phyloP scores from a whole-genome alignment of 352 stramenopile species.

The Globisporangium spiculum region DNA sequence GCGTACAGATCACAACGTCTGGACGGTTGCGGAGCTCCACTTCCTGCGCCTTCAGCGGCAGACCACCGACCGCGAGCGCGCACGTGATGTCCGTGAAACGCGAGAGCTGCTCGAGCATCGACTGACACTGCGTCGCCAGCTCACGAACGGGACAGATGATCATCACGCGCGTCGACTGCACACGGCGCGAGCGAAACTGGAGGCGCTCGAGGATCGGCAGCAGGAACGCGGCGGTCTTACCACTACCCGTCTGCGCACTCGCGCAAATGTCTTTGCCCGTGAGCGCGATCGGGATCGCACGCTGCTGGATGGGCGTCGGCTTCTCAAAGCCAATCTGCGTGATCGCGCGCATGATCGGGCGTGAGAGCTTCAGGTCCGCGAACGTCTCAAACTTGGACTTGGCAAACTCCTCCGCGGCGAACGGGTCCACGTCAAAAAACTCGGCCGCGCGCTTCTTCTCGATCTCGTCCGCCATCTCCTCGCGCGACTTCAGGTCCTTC shows the following conservation, averaged over 20 bases:
- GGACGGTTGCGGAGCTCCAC: conserved; percentile 93
- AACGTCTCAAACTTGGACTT: conserved; percentile 92
- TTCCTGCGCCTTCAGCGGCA: conserved; percentile 90
- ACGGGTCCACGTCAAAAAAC: conserved; percentile 83
- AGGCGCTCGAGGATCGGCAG: conserved; percentile 97
- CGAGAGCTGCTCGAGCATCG: conserved; percentile 94
- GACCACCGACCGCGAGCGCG: conserved; percentile 92
- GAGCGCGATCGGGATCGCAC: conserved; percentile 93
- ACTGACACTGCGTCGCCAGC: conserved; percentile 94
- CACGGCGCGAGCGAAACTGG: conserved; percentile 88
- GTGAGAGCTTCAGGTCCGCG: conserved; percentile 95
- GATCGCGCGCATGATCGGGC: conserved; percentile 95
- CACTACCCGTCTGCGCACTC: conserved; percentile 94
- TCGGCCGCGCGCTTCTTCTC: conserved; percentile 78
- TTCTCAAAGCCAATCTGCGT: conserved; percentile 96
- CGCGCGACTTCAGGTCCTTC: conserved; percentile 44
- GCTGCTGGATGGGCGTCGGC: conserved; percentile 94
- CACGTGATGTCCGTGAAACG: conserved; percentile 96
- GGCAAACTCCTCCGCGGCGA: conserved; percentile 68
- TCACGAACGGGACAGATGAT: conserved; percentile 98
- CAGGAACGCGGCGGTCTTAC: conserved; percentile 98
- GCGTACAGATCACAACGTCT: conserved; percentile 98
- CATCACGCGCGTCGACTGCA: conserved; percentile 92
- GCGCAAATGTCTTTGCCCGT: conserved; percentile 97
- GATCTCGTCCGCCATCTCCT: conserved; percentile 68